A percentile compares a stretch with the other conserved stretches of the same genome.
phyloP scores from a whole-genome alignment of 1,139 yeast genomes.

The Pichia sp. region DNA sequence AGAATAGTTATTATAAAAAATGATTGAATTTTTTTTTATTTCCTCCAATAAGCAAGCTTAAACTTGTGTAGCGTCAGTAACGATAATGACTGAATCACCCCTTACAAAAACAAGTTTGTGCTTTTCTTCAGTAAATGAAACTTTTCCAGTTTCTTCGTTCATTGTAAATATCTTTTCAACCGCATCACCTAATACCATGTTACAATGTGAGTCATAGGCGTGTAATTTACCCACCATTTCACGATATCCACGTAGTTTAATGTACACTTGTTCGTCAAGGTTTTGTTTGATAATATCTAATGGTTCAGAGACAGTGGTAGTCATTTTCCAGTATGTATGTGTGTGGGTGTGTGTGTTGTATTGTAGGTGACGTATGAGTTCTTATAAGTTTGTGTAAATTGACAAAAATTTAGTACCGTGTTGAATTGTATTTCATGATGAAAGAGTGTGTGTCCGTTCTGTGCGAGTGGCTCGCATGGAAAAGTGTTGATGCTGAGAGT shows the following conservation, averaged over 20 bases:
- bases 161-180: conserved; percentile 68
- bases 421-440: no score
- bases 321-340: background rate
- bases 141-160: conserved; percentile 41
- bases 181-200: conserved; percentile 91
- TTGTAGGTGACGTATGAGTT: background rate
- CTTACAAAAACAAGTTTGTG: conserved; percentile 92
- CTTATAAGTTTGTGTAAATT: no score
- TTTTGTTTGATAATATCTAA: conserved; percentile 82
- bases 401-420: no score
- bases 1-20: background rate
- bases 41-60: conserved; percentile 1
- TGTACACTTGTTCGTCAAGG: conserved; percentile 79
- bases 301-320: conserved; percentile 48
- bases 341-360: background rate
- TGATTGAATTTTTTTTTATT: conserved; percentile 1
- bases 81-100: conserved; percentile 86
- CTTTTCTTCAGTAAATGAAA: conserved; percentile 49
- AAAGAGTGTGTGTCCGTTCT: no score
- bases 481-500: background rate
- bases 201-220: conserved; percentile 95
- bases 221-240: conserved; percentile 87
- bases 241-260: conserved; percentile 93
- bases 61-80: conserved; percentile 27
- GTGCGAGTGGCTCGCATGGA: no score